Base-by-base conservation (phyloP, 78 protist genomes). In the Dictyostelium citrinum region DNA sequence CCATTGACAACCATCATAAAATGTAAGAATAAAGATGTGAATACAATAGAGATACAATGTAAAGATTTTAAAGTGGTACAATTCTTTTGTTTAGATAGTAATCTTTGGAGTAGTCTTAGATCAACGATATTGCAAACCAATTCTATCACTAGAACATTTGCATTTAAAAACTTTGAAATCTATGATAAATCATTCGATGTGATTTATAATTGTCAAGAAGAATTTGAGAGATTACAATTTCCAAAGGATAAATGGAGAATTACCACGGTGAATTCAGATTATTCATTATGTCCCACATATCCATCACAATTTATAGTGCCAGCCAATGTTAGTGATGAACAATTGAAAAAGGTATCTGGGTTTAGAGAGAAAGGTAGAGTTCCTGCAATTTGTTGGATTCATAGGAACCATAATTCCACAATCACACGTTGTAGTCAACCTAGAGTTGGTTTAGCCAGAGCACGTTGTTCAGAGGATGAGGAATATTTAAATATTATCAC, bases 331-430 rank as follows among this genome's bases (percentile, higher is more conserved):
- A 4, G 64, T 0, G 97, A 97, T 67, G 96, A 90, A 3, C 83
- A 82, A 35, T 51, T 49, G n/a, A 29, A 24, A 61, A 51, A 71
- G 43, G 90, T 88, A 29, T 70, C 96, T 31, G 0, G 5, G 2
- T 97, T 83, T 33, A 39, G 98, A 24, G 90, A 91, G 41, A 97
- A 97, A 64, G 97, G 97, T 22, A 95, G 98, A 31, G 83, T 96
- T 10, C 98, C 98, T 3, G 98, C 91, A 0, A 84, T 97, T 5
- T 90, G 96, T 61, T 97, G 97, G 94, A 90, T 81, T 24, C 95
- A 95, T 84, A 71, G 27, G 11, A 70, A 20, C 27, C 95, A 97
- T 37, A 67, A 83, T 45, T 88, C 96, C 0, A 84, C 98, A 0
- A 68, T 97, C 17, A 27, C 96, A 37, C 31, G 98, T 17, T 90